A percentile compares a stretch with the other conserved stretches of the same genome.
These are phyloP conservation scores for Talaromyces sp. DNA, from an alignment of 2,329 filamentous ascomycete species.

Conservation along the genomic window DNA sequence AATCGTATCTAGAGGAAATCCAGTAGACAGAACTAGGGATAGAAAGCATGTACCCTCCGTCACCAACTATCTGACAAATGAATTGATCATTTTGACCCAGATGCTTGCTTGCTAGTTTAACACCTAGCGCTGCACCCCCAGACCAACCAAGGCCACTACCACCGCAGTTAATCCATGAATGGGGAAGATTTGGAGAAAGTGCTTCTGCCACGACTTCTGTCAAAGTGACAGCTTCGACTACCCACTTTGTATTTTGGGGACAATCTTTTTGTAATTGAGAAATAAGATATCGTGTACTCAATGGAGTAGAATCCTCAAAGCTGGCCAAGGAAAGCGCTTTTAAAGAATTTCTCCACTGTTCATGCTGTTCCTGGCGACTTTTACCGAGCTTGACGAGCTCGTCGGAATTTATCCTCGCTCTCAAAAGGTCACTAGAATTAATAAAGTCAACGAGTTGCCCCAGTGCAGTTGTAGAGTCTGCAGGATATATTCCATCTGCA, in stretches of 20 bases:
- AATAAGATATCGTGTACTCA: conserved; percentile 63
- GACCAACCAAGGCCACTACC: conserved; percentile 81
- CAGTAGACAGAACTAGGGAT: not conserved
- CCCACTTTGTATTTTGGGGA: conserved; percentile 71
- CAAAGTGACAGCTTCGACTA: conserved; percentile 77
- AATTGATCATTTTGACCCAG: no score
- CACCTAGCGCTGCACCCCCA: conserved; percentile 72
- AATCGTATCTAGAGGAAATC: not conserved
- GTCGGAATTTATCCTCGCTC: no score
- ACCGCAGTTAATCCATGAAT: conserved; percentile 79
- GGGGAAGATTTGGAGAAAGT: conserved; percentile 67
- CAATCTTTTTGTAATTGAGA: conserved; percentile 59
- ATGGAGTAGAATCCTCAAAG: conserved; percentile 62
- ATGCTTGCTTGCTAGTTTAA: conserved; percentile 82
- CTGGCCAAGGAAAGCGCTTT: no score
- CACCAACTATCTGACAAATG: not conserved
- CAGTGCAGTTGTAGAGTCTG: no score
- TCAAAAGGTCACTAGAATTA: no score
- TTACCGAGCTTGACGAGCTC: conserved; percentile 57
- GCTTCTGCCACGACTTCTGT: conserved; percentile 70
- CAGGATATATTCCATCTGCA: conserved; percentile 48
- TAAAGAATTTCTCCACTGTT: no score
- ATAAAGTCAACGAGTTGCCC: conserved; percentile 36
- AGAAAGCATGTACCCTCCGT: not conserved
- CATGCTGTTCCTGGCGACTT: no score